Percentiles rank a stretch among this genome's conserved stretches.
Evolutionary conservation across 139 green algal species (phyloP).

Genomic region (Coelastrella sp.): DNA sequence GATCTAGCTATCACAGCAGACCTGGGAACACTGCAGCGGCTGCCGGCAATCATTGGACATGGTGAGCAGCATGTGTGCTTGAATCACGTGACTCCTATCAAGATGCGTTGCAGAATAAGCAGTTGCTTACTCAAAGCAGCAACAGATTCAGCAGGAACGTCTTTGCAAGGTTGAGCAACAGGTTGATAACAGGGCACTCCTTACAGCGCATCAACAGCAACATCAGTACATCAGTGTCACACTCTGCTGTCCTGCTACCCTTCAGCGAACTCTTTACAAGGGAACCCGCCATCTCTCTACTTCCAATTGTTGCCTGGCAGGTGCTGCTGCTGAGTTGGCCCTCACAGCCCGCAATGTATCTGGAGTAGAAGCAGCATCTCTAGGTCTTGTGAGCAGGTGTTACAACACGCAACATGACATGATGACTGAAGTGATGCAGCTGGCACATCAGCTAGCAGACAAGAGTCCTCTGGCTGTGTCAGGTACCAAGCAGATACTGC

Average conservation of each 20-base stretch:
- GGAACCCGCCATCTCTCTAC: no score
- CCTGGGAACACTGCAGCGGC: constrained; percentile 90
- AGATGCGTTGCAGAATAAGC: background rate
- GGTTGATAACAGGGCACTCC: no score
- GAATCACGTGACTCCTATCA: background rate
- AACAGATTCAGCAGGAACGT: no score
- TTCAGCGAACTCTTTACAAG: no score
- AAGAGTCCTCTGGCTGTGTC: constrained; percentile 75
- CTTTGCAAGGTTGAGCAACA: no score
- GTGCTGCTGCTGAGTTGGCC: constrained; percentile 77
- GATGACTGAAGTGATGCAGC: constrained; percentile 44
- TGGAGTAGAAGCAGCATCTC: constrained; percentile 56
- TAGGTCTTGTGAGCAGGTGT: constrained; percentile 63
- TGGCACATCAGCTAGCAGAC: constrained; percentile 67
- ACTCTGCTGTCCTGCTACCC: no score
- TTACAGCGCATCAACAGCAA: no score
- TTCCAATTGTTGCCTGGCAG: constrained; percentile 34
- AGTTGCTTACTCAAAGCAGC: no score
- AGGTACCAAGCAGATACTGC: constrained; percentile 87
- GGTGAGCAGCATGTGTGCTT: constrained; percentile 63
- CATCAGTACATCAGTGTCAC: no score
- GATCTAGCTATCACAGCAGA: constrained; percentile 92
- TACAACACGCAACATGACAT: constrained; percentile 50
- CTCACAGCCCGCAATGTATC: constrained; percentile 77
- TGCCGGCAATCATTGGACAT: constrained; percentile 88